Evolutionary conservation across 306 rosid species (phyloP).

Genomic region (Pyrus communis): DNA sequence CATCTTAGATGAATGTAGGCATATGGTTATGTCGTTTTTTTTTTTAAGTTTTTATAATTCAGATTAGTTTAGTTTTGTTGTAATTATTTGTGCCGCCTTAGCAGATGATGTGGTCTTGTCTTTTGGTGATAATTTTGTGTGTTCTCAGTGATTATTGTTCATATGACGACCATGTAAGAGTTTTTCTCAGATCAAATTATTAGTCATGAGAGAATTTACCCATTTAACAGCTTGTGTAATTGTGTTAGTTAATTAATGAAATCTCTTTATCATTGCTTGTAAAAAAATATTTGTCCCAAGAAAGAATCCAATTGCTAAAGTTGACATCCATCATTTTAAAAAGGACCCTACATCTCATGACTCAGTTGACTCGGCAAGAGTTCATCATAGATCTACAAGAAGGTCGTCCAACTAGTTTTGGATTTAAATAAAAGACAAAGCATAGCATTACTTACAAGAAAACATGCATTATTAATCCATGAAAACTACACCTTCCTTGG

Average conservation of each 20-base stretch:
- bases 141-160: neutral
- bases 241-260: too few species aligned
- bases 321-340: neutral
- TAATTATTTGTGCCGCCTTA: too few species aligned
- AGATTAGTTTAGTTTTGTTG: too few species aligned
- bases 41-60: too few species aligned
- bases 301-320: neutral
- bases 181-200: neutral
- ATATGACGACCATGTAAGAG: neutral
- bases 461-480: neutral
- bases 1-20: neutral
- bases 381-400: neutral
- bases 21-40: neutral
- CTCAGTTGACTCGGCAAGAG: neutral
- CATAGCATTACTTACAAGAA: neutral
- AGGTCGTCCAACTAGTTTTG: neutral
- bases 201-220: too few species aligned
- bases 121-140: too few species aligned
- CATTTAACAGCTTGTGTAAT: too few species aligned
- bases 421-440: neutral
- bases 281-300: neutral
- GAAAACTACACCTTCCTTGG: neutral
- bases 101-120: rapidly evolving
- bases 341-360: neutral
- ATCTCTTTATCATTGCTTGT: neutral